Conservation (phyloP, 345 rosid genomes). For the Salix koriyanagi region DNA sequence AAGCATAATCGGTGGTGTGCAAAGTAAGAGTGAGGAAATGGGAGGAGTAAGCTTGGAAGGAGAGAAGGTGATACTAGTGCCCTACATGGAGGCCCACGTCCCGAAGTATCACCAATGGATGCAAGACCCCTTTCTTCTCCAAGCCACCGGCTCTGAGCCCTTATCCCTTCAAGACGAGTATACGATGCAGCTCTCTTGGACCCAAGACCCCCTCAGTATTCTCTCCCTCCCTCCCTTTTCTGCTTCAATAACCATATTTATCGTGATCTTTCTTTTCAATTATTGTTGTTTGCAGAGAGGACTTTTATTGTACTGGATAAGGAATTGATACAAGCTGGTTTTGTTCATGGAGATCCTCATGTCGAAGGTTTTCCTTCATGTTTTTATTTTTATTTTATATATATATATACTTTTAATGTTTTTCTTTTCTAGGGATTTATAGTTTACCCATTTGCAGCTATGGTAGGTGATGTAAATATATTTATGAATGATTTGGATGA, state of each 20-base stretch:
- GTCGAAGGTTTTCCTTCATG: slow-evolving; percentile 47
- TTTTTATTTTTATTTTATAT: not conserved
- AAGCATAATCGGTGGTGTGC: not conserved
- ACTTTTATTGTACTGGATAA: slow-evolving; percentile 86
- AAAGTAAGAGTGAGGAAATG: not conserved
- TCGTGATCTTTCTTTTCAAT: not conserved
- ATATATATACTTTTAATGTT: no score
- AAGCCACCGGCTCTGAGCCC: slow-evolving; percentile 87
- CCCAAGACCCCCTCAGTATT: slow-evolving; percentile 77
- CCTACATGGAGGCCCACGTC: slow-evolving; percentile 78
- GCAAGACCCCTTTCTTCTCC: slow-evolving; percentile 77
- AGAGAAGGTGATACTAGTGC: slow-evolving; percentile 65
- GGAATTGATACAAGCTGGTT: slow-evolving; percentile 49
- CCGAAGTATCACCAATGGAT: slow-evolving; percentile 84
- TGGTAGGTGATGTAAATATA: slow-evolving; percentile 89
- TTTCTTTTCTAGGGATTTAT: not conserved
- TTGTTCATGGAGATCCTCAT: slow-evolving; percentile 59
- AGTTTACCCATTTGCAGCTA: slow-evolving; percentile 40
- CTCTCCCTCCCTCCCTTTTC: slow-evolving; percentile 8
- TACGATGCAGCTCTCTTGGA: slow-evolving; percentile 83
- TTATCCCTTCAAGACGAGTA: slow-evolving; percentile 78
- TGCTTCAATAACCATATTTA: not conserved
- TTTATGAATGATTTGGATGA: slow-evolving; percentile 93
- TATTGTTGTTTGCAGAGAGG: slow-evolving; percentile 47
- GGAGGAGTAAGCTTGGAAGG: slow-evolving; percentile 64